Evolutionary conservation across 1,284 basidiomycete genomes (phyloP), one percentile per base, ranked within the genome.

Genomic region (Puccinia brachypodii): DNA sequence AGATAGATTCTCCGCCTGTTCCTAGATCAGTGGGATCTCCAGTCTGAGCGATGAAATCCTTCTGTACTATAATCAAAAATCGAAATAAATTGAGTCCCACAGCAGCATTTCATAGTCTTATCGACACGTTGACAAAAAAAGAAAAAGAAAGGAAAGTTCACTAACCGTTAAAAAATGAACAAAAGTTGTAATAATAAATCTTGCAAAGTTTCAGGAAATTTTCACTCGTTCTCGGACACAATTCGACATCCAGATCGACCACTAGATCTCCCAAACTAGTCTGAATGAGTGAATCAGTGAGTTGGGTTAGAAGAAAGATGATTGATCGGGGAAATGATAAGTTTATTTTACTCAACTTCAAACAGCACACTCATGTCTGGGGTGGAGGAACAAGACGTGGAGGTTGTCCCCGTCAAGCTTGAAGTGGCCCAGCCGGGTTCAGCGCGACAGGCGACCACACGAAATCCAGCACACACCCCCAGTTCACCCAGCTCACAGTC

Each of bases 191-290:
- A 87, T 96, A 96, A 87, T 98, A 97, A 83, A 94, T 89, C 88
- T 96, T 96, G 88, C 95, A 98, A 77, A 99, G 89, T 87, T 99
- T 98, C 83, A 99, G 90, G 86, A 98, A 98, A 89, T 98, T 99
- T 87, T 94, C 91, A 88, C 93, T 95, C 47, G 92, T 94, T 86
- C 90, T 91, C 0, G 96, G 96, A 86, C 95, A 98, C 58, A 89
- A 88, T 14, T 96, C 94, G n/a, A 93, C 91, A 86, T 98, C 94
- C 68, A 98, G 89, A 88, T 98, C 96, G 86, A 98, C 44, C 13
- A 81, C 79, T 1, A 81, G 36, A 38, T 81, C 79, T n/a, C 79
- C 79, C 1, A 81, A 22, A 38, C 79, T 81, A 16, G 79, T 81
- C 79, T 81, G 28, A 11, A 50, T n/a, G 33, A 58, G 44, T 38